Conservation (phyloP, 2,329 filamentous ascomycete genomes). For the Fusarium sacchari region DNA sequence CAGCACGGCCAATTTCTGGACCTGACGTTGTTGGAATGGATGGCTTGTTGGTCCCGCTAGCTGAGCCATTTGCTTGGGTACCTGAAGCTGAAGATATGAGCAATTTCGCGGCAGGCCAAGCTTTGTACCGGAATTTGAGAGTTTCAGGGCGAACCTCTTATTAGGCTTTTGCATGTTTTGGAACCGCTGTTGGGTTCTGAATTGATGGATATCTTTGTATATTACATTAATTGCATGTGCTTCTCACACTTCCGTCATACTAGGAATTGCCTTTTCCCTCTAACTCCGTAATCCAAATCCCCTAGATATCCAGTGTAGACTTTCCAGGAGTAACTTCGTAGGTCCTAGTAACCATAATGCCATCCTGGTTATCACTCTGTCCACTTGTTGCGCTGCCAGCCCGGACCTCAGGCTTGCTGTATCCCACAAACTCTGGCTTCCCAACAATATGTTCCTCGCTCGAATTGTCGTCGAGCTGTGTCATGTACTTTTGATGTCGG, state of each 20-base stretch:
- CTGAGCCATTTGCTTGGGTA: neutral
- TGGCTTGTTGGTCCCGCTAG: neutral
- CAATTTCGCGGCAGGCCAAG: neutral
- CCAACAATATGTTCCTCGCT: conserved; percentile 48
- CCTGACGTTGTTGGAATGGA: neutral
- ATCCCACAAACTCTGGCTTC: conserved; percentile 28
- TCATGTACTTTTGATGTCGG: conserved; percentile 36
- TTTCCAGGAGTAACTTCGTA: conserved; percentile 40
- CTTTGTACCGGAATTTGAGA: neutral
- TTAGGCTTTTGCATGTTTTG: neutral
- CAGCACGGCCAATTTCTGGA: neutral
- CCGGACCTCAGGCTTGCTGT: conserved; percentile 33
- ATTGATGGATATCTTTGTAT: neutral
- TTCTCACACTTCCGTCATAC: neutral
- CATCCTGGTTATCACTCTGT: conserved; percentile 24
- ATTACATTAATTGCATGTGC: neutral
- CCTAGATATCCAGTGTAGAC: conserved; percentile 39
- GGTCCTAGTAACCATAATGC: conserved; percentile 41
- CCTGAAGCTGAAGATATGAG: neutral
- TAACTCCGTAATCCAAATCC: conserved; percentile 4
- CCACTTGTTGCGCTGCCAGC: conserved; percentile 38
- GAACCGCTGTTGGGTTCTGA: neutral
- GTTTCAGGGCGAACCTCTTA: neutral
- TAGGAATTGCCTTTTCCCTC: neutral
- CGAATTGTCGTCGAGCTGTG: conserved; percentile 43